Percentiles rank a stretch among this genome's conserved stretches.
Conservation (phyloP, 2,329 filamentous ascomycete genomes). For the Huntiella bhutanensis region DNA sequence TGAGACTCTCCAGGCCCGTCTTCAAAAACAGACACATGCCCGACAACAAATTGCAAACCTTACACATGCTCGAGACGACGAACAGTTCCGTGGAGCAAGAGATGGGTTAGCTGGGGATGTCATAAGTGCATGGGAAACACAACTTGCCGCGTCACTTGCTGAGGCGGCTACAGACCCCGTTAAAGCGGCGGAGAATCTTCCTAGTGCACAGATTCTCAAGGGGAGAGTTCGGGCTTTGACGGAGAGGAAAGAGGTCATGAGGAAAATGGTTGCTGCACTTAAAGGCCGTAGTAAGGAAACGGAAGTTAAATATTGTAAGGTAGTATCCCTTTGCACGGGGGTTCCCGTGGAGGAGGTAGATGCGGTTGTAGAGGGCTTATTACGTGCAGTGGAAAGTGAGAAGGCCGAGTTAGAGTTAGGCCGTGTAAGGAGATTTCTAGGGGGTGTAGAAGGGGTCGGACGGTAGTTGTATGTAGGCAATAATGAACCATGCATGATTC, state of each 20-base stretch:
- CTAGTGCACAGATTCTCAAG: slow-evolving; percentile 40
- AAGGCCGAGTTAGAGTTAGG: slow-evolving; percentile 55
- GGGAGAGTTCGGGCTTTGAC: slow-evolving; percentile 53
- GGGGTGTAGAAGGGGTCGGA: slow-evolving; percentile 51
- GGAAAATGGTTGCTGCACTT: slow-evolving; percentile 48
- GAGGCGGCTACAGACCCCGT: slow-evolving; percentile 21
- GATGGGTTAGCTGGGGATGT: slow-evolving; percentile 24
- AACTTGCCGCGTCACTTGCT: slow-evolving; percentile 27
- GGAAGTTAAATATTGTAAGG: slow-evolving; percentile 71
- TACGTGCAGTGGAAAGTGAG: slow-evolving; percentile 82
- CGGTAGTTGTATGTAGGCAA: slow-evolving; percentile 15
- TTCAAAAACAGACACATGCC: slow-evolving; percentile 45
- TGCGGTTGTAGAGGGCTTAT: slow-evolving; percentile 55
- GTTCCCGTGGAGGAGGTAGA: slow-evolving; percentile 67
- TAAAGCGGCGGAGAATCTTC: slow-evolving; percentile 29
- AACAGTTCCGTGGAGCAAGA: slow-evolving; percentile 33
- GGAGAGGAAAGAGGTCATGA: slow-evolving; percentile 46
- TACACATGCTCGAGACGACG: slow-evolving; percentile 50
- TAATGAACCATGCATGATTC: neutral
- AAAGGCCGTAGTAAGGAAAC: slow-evolving; percentile 66
- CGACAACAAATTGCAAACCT: slow-evolving; percentile 63
- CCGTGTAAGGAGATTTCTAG: slow-evolving; percentile 59
- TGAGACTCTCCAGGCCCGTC: slow-evolving; percentile 48
- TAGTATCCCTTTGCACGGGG: slow-evolving; percentile 72
- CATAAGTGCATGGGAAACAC: slow-evolving; percentile 33